Percentiles rank a stretch among this genome's conserved stretches.
Conservation (phyloP, 768 basidiomycete genomes). For the Coprinellus micaceus region DNA sequence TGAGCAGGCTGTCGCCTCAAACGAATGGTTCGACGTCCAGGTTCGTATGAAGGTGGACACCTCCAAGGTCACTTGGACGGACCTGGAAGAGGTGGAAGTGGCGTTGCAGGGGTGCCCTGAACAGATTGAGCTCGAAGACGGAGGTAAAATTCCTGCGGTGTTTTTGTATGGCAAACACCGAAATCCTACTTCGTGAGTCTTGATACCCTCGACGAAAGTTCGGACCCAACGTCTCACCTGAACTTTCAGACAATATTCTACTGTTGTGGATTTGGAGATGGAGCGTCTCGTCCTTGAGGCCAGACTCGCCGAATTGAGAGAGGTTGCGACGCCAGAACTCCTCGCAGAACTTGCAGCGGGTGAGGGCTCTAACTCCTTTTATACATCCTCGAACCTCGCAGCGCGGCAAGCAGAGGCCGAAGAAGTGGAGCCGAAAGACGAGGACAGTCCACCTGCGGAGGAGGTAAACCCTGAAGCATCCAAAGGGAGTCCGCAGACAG, state of each 20-base stretch:
- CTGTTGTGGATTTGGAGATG: neutral
- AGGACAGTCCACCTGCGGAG: neutral
- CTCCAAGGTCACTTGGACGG: neutral
- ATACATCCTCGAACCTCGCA: constrained; percentile 1
- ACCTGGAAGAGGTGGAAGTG: neutral
- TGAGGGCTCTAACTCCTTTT: neutral
- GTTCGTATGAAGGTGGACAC: constrained; percentile 55
- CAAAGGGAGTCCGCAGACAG: constrained; percentile 20
- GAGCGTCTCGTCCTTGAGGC: neutral
- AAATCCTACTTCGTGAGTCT: neutral
- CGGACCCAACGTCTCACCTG: neutral
- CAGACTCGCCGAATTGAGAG: neutral
- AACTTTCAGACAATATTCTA: neutral
- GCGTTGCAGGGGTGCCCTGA: neutral
- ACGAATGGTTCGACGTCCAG: constrained; percentile 52
- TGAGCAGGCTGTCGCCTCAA: constrained; percentile 48
- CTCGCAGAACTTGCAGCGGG: neutral
- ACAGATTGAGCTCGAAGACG: constrained; percentile 31
- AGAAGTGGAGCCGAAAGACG: neutral
- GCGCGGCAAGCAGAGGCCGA: neutral
- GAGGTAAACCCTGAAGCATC: neutral
- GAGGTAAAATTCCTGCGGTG: constrained; percentile 16
- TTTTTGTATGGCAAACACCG: neutral
- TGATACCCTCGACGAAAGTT: neutral
- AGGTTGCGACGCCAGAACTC: neutral